These are phyloP conservation scores for Ceratobasidium sp. DNA, from an alignment of 1,284 basidiomycete species.

Conservation along the genomic window DNA sequence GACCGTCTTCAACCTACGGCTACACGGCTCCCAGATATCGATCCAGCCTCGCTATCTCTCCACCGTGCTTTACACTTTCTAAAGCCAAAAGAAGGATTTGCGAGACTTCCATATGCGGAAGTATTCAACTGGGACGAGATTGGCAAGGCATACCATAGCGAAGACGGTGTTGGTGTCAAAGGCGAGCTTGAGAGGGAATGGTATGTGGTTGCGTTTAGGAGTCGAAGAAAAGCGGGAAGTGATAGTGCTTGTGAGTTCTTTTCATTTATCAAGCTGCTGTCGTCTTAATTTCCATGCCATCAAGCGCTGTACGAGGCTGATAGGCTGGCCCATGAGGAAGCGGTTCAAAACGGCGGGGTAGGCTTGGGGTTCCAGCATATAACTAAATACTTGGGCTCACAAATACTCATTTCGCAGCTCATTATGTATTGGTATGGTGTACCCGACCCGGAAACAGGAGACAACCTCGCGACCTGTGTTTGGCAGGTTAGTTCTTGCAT, in stretches of 20 bases:
- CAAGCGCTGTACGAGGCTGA: constrained; percentile 89
- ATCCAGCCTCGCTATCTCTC: constrained; percentile 80
- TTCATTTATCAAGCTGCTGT: not conserved
- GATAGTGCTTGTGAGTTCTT: constrained; percentile 67
- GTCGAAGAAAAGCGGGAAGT: constrained; percentile 72
- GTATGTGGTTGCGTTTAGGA: constrained; percentile 92
- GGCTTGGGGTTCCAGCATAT: constrained; percentile 23
- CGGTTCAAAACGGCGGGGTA: constrained; percentile 83
- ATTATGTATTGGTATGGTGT: constrained; percentile 91
- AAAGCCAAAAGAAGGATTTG: constrained; percentile 65
- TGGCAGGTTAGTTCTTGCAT: constrained; percentile 63
- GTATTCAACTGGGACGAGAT: constrained; percentile 91
- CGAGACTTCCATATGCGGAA: constrained; percentile 65
- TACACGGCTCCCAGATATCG: constrained; percentile 76
- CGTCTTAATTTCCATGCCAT: not conserved
- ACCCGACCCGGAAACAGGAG: constrained; percentile 72
- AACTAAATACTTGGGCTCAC: constrained; percentile 28
- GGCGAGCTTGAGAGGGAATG: constrained; percentile 74
- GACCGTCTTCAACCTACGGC: constrained; percentile 45
- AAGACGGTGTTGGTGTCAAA: constrained; percentile 56
- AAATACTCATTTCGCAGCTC: constrained; percentile 55
- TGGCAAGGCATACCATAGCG: constrained; percentile 30
- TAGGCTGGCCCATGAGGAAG: constrained; percentile 86
- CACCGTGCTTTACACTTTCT: constrained; percentile 86
- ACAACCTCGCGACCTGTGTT: constrained; percentile 94